Conservation (phyloP, 331 rosid genomes). For the Saraca asoca region DNA sequence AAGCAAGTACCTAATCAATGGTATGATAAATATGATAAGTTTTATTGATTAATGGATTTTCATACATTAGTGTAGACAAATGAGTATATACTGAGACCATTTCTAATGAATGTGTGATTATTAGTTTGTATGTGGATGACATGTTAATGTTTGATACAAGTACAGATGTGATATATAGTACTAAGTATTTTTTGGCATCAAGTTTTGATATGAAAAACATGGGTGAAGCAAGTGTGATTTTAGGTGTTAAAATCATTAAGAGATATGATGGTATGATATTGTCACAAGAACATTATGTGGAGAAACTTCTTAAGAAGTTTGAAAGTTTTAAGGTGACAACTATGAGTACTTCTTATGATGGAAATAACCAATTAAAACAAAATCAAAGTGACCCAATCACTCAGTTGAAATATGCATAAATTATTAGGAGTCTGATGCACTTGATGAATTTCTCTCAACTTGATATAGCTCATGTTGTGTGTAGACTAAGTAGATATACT, state of each 20-base stretch:
- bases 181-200: not conserved
- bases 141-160: not conserved
- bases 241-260: not conserved
- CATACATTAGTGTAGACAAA: not conserved
- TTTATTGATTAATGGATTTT: not conserved
- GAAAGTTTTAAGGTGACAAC: too few species aligned
- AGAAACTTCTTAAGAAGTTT: not conserved
- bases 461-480: not conserved
- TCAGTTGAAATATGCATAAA: not conserved
- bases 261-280: not conserved
- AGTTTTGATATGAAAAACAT: not conserved
- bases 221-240: not conserved
- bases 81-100: not conserved
- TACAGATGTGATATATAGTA: too few species aligned
- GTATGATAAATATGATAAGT: not conserved
- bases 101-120: not conserved
- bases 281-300: not conserved
- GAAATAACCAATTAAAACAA: not conserved
- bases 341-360: too few species aligned
- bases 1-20: not conserved
- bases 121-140: too few species aligned
- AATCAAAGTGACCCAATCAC: not conserved
- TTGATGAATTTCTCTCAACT: slow-evolving; percentile 12
- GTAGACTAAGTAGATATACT: not conserved
- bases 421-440: not conserved